Base-by-base conservation (phyloP, 2,329 filamentous ascomycete species). In the Paecilomyces dactylethromorphus region DNA sequence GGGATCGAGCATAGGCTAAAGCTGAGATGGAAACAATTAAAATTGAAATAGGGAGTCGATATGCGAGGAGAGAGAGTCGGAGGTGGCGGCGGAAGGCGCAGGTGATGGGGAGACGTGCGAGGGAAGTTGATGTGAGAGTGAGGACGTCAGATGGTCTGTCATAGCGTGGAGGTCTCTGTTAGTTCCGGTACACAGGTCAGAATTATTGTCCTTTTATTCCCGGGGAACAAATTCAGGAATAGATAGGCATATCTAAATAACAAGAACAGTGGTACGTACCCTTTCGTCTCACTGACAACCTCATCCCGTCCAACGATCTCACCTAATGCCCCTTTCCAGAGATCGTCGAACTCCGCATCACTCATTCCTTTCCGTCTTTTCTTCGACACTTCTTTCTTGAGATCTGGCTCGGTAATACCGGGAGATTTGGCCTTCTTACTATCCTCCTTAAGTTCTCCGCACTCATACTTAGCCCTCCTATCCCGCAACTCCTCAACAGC, bases 271-370 rank as follows among this genome's bases (percentile, higher is more conserved):
- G 56, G 35, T 53, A 63, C 84, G 84, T 83, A 87, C 86, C 79
- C 79, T 69, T 85, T 79, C 52, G 78, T 78, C 51, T 76, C 80
- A 65, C 78, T 80, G 21, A 83, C 73, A 51, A 88, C 75, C 71
- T 89, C 86, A 53, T 89, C 86, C 56, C 82, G 79, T 21, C 77
- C 75, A 45, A 81, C 68, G 32, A 82, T 74, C 56, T 82, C 79
- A 12, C 78, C 79, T 53, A 82, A 68, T 11, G 80, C 79, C 29
- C 77, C 77, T 60, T 76, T 75, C 79, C 79, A 82, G 7, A 99
- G 84, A 59, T 96, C 91, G 65, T 97, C 91, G 69, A 99, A 97
- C 71, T 97, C 93, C 50, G 89, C 83, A 68, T 92, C 87, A 63
- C 83, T 90, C 84, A 97, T 90, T 63, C 88, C 87, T 78, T 90